Conservation (phyloP, 306 rosid species). For the Aeschynomene evenia region DNA sequence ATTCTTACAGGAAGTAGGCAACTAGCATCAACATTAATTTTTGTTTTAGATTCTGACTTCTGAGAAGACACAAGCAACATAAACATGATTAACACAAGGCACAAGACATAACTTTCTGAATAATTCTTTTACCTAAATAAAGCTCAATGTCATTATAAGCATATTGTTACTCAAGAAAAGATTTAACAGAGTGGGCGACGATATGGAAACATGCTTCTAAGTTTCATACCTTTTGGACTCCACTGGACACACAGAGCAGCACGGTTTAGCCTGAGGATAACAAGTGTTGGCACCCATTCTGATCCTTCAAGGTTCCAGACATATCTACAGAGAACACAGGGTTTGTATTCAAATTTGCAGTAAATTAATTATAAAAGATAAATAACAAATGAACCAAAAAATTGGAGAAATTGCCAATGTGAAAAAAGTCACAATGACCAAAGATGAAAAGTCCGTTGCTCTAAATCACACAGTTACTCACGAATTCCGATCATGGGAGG, state of each 20-base stretch:
- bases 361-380: background rate
- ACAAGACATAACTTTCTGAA: slow-evolving; percentile 7
- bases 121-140: background rate
- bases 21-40: background rate
- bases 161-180: slow-evolving; percentile 1
- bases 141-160: slow-evolving; percentile 7
- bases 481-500: slow-evolving; percentile 98
- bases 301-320: slow-evolving; percentile 96
- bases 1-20: background rate
- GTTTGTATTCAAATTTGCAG: background rate
- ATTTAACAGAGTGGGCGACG: background rate
- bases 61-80: slow-evolving; percentile 16
- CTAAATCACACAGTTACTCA: slow-evolving; percentile 52
- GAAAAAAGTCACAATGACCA: slow-evolving; percentile 2
- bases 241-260: slow-evolving; percentile 97
- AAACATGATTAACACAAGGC: background rate
- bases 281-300: slow-evolving; percentile 96
- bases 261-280: slow-evolving; percentile 89
- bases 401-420: background rate
- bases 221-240: slow-evolving; percentile 88
- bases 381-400: background rate
- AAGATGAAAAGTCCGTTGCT: slow-evolving; percentile 22
- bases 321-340: slow-evolving; percentile 50
- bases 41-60: slow-evolving; percentile 14
- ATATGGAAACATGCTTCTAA: slow-evolving; percentile 32